Evolutionary conservation across 2,329 filamentous ascomycete species (phyloP).

Genomic region (Aspergillus udagawae): DNA sequence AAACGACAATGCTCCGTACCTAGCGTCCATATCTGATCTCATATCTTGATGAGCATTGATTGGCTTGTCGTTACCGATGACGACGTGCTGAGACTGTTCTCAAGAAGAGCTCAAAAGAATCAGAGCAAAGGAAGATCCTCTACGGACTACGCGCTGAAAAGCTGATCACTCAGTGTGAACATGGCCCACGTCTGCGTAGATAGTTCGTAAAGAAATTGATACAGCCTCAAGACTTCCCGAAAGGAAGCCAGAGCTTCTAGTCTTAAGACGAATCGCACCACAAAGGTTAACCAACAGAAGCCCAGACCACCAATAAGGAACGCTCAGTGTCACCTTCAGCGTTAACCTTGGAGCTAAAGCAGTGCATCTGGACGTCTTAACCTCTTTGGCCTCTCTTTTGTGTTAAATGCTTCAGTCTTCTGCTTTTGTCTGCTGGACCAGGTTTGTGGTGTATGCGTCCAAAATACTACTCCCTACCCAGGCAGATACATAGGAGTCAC

Average conservation of each 20-base stretch:
- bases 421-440: not conserved
- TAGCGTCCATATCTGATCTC: not conserved
- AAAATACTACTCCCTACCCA: not conserved
- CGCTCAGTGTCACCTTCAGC: not conserved
- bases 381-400: not conserved
- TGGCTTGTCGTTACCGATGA: not conserved
- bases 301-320: not conserved
- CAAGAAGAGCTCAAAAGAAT: not conserved
- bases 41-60: not conserved
- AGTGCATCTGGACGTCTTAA: not conserved
- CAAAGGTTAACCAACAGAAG: not conserved
- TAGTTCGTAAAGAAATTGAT: not conserved
- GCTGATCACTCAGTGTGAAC: not conserved
- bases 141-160: not conserved
- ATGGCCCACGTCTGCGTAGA: not conserved
- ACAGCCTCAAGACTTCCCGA: not conserved
- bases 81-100: not conserved
- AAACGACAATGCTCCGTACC: not conserved
- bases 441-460: not conserved
- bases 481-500: not conserved
- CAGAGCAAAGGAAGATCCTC: not conserved
- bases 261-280: not conserved
- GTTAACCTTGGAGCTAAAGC: not conserved
- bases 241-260: not conserved
- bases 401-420: not conserved